Evolutionary conservation across 2,329 filamentous ascomycete species (phyloP), one percentile per base, ranked within the genome.

Genomic region (Acephala macrosclerotiorum): DNA sequence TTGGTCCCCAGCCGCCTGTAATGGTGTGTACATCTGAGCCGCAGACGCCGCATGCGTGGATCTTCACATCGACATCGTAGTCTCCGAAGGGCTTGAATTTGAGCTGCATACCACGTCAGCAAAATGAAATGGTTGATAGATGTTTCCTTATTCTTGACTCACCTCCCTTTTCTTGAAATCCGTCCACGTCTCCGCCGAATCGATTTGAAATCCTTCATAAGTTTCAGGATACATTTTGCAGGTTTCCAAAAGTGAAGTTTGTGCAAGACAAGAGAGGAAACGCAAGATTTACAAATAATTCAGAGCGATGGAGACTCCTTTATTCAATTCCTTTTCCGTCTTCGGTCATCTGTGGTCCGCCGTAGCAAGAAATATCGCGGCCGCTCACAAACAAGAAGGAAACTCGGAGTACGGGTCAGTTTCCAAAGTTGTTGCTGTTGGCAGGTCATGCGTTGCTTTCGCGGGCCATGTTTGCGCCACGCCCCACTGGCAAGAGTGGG

Each of bases 11-110:
- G 57, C 82, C 82, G 68, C 89, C 88, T 73, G 79, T 88, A 76
- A 92, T 85, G 66, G 88, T 92, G 80, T 92, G 90, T 55, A 91
- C 82, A 75, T 93, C 90, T 71, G 87, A 90, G 72, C 89, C 87
- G 77, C 91, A 93, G 60, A 93, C 84, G 75, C 92, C 91, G 75
- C 92, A 95, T 76, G 87, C 89, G 71, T 94, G 89, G 74, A 97
- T 90, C 83, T 94, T 91, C 80, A 97, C 87, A 77, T 97, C 93
- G 73, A 97, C 88, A 76, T 97, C 93, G 79, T 92, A 86, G 77
- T 94, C 92, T 70, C 90, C 92, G 77, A 96, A 96, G n/a, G 91
- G 91, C 82, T 97, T 96, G 66, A 94, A 88, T 72, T 89, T 86
- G 82, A 93, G 93, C 83, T 94, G 72, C 29, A 73, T 73, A 66